Evolutionary conservation across 1,284 basidiomycete species (phyloP).

Genomic region (Heliocybe sulcata): DNA sequence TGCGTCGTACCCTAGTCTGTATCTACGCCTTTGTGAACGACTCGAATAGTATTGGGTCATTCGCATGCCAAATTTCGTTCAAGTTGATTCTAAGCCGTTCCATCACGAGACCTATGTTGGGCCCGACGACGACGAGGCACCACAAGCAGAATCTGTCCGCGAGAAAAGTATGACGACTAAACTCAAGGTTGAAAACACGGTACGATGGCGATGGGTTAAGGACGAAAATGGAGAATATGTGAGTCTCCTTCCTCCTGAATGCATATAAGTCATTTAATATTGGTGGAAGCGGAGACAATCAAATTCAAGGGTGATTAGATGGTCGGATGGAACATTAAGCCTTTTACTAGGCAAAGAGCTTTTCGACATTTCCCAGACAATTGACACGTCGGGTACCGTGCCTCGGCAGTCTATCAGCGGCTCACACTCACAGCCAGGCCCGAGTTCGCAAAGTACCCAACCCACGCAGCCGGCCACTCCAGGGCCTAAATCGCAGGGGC

Average conservation of each 20-base stretch:
- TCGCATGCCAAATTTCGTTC: slow-evolving; percentile 78
- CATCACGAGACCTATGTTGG: slow-evolving; percentile 76
- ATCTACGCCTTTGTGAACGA: not conserved
- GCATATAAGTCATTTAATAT: not conserved
- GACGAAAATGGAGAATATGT: slow-evolving; percentile 66
- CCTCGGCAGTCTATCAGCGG: slow-evolving; percentile 46
- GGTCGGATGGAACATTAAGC: slow-evolving; percentile 88
- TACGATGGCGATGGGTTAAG: slow-evolving; percentile 86
- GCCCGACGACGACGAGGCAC: slow-evolving; percentile 71
- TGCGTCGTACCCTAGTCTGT: slow-evolving; percentile 26
- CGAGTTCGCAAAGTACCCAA: slow-evolving; percentile 26
- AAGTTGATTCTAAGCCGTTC: slow-evolving; percentile 78
- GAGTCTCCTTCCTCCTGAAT: slow-evolving; percentile 23
- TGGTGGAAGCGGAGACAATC: slow-evolving; percentile 64
- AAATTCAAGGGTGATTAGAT: slow-evolving; percentile 81
- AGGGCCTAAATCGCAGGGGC: slow-evolving; percentile 48
- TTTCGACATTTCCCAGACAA: slow-evolving; percentile 77
- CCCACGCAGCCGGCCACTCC: slow-evolving; percentile 23
- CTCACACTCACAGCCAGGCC: slow-evolving; percentile 25
- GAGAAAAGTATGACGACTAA: slow-evolving; percentile 76
- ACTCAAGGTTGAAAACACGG: slow-evolving; percentile 84
- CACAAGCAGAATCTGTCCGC: slow-evolving; percentile 45
- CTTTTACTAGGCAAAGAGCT: slow-evolving; percentile 86
- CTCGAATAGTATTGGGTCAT: slow-evolving; percentile 62
- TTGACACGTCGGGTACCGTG: slow-evolving; percentile 63